Evolutionary conservation across 169 alveolate species (phyloP).

Genomic region (Babesia ovis): DNA sequence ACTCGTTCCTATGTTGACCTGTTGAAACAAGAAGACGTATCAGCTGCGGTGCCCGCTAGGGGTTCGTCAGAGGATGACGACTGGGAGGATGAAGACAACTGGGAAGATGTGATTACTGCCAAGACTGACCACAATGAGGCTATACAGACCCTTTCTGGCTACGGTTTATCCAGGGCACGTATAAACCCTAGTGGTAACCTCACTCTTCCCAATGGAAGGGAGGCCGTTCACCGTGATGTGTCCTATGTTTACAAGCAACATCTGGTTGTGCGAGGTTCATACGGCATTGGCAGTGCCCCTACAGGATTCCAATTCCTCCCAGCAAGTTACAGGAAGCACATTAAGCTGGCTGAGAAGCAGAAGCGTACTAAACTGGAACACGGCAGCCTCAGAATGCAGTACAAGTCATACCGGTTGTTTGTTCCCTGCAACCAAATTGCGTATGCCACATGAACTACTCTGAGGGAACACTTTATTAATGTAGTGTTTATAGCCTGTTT

Average conservation of each 20-base stretch:
- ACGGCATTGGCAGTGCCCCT: slow-evolving; percentile 18
- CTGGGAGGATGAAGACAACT: slow-evolving; percentile 67
- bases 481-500: too few species aligned
- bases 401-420: slow-evolving; percentile 67
- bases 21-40: background rate
- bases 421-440: slow-evolving; percentile 58
- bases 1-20: slow-evolving; percentile 37
- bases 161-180: slow-evolving; percentile 61
- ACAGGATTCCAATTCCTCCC: slow-evolving; percentile 46
- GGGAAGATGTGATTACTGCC: slow-evolving; percentile 72
- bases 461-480: too few species aligned
- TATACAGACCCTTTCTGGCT: slow-evolving; percentile 13
- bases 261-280: slow-evolving; percentile 33
- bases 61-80: background rate
- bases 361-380: slow-evolving; percentile 26
- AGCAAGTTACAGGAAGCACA: slow-evolving; percentile 28
- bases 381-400: slow-evolving; percentile 30
- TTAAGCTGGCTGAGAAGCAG: slow-evolving; percentile 37
- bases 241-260: slow-evolving; percentile 83
- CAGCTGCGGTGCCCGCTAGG: background rate
- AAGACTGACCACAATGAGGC: slow-evolving; percentile 45
- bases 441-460: slow-evolving; percentile 19
- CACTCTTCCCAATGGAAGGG: slow-evolving; percentile 84
- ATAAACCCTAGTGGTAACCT: slow-evolving; percentile 78
- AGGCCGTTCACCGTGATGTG: slow-evolving; percentile 81